Conservation (phyloP, 495 filamentous ascomycete genomes). For the Penicillium steckii region DNA sequence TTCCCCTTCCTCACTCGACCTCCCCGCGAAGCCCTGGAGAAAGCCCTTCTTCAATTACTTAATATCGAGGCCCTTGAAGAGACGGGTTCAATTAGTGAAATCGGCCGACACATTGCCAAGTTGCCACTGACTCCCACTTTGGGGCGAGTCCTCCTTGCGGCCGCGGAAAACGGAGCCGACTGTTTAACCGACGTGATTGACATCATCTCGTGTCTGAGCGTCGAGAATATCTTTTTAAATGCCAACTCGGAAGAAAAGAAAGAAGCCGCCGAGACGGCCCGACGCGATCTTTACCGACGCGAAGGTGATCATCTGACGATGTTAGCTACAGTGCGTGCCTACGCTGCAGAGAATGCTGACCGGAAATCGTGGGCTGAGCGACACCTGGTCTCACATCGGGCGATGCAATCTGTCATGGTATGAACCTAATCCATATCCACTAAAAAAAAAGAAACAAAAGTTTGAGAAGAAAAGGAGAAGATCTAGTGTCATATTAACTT, state of each 20-base stretch:
- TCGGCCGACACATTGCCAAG: constrained; percentile 73
- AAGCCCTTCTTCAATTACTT: constrained; percentile 78
- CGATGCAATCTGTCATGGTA: constrained; percentile 77
- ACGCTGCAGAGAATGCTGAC: constrained; percentile 71
- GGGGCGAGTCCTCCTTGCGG: constrained; percentile 79
- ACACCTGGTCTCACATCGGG: constrained; percentile 74
- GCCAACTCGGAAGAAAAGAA: constrained; percentile 76
- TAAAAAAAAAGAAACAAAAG: no score
- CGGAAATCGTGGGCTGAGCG: constrained; percentile 74
- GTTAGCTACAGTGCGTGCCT: constrained; percentile 77
- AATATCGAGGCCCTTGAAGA: constrained; percentile 74
- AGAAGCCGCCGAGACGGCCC: constrained; percentile 69
- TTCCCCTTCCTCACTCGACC: constrained; percentile 89
- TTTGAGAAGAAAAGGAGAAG: neutral
- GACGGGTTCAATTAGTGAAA: constrained; percentile 67
- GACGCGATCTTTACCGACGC: constrained; percentile 70
- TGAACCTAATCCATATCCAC: no score
- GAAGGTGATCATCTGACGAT: constrained; percentile 92
- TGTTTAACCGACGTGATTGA: constrained; percentile 86
- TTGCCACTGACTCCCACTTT: constrained; percentile 82
- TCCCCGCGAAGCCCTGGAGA: constrained; percentile 72
- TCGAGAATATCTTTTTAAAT: constrained; percentile 86
- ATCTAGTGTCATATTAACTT: no score
- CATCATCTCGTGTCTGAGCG: constrained; percentile 83
- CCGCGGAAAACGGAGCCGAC: constrained; percentile 62